Conservation (phyloP, 2,329 filamentous ascomycete genomes). For the Plenodomus biglobosus region DNA sequence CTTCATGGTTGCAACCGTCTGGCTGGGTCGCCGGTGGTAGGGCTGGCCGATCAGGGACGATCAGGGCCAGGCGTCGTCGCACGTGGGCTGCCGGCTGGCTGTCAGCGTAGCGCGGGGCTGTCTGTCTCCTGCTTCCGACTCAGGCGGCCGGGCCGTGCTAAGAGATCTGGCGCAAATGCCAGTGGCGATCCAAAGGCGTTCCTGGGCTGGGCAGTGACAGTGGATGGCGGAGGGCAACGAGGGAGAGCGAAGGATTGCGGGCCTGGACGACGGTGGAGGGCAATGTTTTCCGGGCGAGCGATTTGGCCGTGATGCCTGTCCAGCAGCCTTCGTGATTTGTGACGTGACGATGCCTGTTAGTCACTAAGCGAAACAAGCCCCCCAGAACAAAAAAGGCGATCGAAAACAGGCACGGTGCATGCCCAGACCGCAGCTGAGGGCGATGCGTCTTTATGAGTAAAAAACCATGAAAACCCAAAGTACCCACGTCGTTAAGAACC, state of each 20-base stretch:
- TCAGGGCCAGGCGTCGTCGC: conserved; percentile 22
- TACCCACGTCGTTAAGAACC: too few relatives aligned
- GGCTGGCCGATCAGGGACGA: conserved; percentile 30
- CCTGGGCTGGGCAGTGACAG: background rate
- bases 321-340: conserved; percentile 4
- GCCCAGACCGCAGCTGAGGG: conserved; percentile 3
- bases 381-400: background rate
- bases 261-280: background rate
- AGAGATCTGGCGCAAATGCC: background rate
- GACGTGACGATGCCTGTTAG: conserved; percentile 4
- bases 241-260: background rate
- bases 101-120: background rate
- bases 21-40: conserved; percentile 6
- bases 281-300: background rate
- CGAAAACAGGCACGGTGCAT: conserved; percentile 1
- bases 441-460: conserved; percentile 6
- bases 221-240: background rate
- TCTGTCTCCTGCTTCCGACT: conserved; percentile 4
- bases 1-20: conserved; percentile 64
- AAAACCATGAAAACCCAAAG: background rate
- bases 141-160: conserved; percentile 10
- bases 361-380: conserved; percentile 7
- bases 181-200: background rate
- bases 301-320: background rate
- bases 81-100: conserved; percentile 29